Percentiles rank a stretch among this genome's conserved stretches.
phyloP scores from a whole-genome alignment of 495 filamentous ascomycete species.

The Daldinia bambusicola region DNA sequence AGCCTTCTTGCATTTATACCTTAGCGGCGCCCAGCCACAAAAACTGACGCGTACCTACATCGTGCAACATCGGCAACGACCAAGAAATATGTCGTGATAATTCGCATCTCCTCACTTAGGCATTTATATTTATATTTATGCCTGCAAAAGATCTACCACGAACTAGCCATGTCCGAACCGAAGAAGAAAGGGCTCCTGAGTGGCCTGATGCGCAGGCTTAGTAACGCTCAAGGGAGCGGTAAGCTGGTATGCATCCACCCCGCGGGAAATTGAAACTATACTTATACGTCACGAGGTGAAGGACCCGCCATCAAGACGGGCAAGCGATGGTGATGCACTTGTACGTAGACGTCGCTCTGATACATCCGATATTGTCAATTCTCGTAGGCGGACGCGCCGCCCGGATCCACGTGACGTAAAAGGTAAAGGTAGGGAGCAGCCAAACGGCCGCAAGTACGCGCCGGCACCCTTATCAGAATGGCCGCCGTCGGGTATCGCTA shows the following conservation, averaged over 20 bases:
- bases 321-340: constrained; percentile 48
- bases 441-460: constrained; percentile 49
- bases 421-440: constrained; percentile 56
- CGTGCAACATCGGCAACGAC: constrained; percentile 35
- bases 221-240: constrained; percentile 46
- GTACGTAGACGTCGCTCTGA: constrained; percentile 35
- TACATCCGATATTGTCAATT: constrained; percentile 15
- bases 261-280: constrained; percentile 9
- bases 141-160: constrained; percentile 24
- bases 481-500: constrained; percentile 59
- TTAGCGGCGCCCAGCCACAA: constrained; percentile 42
- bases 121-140: constrained; percentile 31
- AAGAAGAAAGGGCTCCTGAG: constrained; percentile 54
- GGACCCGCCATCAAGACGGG: constrained; percentile 38
- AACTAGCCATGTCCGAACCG: constrained; percentile 46
- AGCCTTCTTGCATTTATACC: constrained; percentile 9
- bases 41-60: constrained; percentile 43
- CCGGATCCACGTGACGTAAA: constrained; percentile 52
- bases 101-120: constrained; percentile 25
- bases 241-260: constrained; percentile 46
- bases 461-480: constrained; percentile 56
- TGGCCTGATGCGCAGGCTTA: constrained; percentile 51
- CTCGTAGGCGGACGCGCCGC: constrained; percentile 55
- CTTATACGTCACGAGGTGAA: constrained; percentile 44
- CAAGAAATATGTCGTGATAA: constrained; percentile 32